Base-by-base conservation (phyloP, 1,284 basidiomycete genomes). In the Sparassis latifolia region DNA sequence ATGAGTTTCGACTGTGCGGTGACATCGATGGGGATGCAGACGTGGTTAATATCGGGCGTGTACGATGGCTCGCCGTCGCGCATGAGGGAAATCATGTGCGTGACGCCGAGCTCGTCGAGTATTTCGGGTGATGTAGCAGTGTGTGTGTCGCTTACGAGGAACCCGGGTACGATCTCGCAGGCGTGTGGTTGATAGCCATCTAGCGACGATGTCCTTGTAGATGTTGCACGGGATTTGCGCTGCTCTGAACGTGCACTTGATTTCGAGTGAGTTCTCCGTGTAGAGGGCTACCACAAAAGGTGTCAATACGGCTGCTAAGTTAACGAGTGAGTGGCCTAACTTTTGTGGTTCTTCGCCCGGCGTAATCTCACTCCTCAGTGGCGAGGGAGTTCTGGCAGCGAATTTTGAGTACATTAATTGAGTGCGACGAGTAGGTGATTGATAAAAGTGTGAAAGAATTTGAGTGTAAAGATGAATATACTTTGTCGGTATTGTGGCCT, bases 81-180 rank as follows among this genome's bases (percentile, higher is more conserved):
- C 35, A 66, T 6, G 47, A 63, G 54, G 32, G 62, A 62, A 29
- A 61, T 51, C 55, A 67, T 58, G 56, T 66, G 66, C 3, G 66
- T 66, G 53, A 66, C 61, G 40, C 61, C 62, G 7, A 66, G 59
- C 2, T 49, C 53, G 30, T 45, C 33, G 42, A 62, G 47, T 38
- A 55, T 55, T 9, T 50, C 51, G 10, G 57, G 55, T 4, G 56
- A 58, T 10, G 60, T 62, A 1, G 66, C 64, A 10, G 63, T 66
- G 55, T 63, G 62, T 28, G 59, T 50, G 54, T 67, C 66, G 48
- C 55, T 51, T 20, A 67, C 45, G 47, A 61, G 65, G n/a, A 67
- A 54, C 10, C 58, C 55, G 4, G 64, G 63, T 30, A 64, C 30
- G 44, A 67, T 62, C 54, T 65, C 58, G 52, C 59, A 62, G 10